Conservation (phyloP, 208 protist genomes). For the Leishmania amazonensis region DNA sequence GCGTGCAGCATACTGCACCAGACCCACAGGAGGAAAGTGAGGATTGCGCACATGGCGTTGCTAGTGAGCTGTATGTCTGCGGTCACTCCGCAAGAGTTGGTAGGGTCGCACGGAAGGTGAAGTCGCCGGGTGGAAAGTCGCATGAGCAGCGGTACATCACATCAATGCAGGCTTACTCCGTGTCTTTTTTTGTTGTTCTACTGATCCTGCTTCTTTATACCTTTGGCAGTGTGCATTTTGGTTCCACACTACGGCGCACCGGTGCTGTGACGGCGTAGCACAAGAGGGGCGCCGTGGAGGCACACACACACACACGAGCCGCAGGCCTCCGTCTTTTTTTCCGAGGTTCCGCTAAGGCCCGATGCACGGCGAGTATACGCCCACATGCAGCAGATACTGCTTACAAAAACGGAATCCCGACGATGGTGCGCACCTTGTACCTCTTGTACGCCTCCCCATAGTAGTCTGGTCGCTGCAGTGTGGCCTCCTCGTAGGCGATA, state of each 20-base stretch:
- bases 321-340: background rate
- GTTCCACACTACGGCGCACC: too few species aligned
- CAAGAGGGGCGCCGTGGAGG: background rate
- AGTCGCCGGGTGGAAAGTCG: background rate
- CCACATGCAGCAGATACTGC: background rate
- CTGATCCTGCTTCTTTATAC: too few species aligned
- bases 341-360: background rate
- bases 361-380: background rate
- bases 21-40: background rate
- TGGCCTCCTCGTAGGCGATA: conserved; percentile 91
- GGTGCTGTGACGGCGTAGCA: background rate
- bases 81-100: background rate
- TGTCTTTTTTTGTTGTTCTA: too few species aligned
- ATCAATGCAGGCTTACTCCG: background rate
- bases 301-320: background rate
- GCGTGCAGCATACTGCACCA: background rate
- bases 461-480: conserved; percentile 69
- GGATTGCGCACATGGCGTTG: background rate
- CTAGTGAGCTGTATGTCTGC: background rate
- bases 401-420: conserved; percentile 89
- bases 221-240: too few species aligned
- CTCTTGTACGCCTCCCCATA: conserved; percentile 90
- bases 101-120: background rate
- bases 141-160: background rate
- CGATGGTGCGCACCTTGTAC: conserved; percentile 70